Conservation (phyloP, 352 stramenopile species). For the Phytopythium vexans region DNA sequence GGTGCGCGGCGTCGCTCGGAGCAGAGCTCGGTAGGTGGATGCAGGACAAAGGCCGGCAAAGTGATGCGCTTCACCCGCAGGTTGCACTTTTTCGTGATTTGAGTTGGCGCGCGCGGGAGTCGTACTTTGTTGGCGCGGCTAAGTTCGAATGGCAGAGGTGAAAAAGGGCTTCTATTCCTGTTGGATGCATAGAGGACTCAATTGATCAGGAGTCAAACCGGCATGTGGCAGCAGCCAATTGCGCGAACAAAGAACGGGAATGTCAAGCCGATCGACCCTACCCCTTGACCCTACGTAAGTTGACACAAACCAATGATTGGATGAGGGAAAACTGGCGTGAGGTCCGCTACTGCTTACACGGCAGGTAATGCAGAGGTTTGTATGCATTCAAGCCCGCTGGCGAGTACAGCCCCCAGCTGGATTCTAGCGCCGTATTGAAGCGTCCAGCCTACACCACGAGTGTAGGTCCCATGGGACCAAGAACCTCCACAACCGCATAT, state of each 20-base stretch:
- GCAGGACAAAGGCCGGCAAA: not conserved
- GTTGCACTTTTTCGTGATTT: constrained; percentile 14
- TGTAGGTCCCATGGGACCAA: constrained; percentile 16
- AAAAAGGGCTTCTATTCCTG: constrained; percentile 11
- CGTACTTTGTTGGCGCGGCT: not conserved
- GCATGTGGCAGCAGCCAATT: no score
- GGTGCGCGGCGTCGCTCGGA: not conserved
- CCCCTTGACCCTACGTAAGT: no score
- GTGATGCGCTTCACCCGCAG: constrained; percentile 13
- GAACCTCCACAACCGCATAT: constrained; percentile 10
- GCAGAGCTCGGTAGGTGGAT: not conserved
- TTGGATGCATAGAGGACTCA: not conserved
- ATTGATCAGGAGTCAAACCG: not conserved
- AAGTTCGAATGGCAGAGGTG: constrained; percentile 6
- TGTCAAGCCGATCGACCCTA: no score
- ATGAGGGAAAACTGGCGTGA: constrained; percentile 11
- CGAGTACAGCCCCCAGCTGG: not conserved
- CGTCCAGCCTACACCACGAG: constrained; percentile 14
- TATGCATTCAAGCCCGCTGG: constrained; percentile 12
- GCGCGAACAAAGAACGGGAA: no score
- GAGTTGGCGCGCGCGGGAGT: constrained; percentile 6
- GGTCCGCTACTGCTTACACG: constrained; percentile 4
- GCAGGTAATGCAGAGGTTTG: not conserved
- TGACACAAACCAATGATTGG: constrained; percentile 15
- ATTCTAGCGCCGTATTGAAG: constrained; percentile 18